Conservation (phyloP, 192 early-diverging fungal species). For the Linnemannia zychae region DNA sequence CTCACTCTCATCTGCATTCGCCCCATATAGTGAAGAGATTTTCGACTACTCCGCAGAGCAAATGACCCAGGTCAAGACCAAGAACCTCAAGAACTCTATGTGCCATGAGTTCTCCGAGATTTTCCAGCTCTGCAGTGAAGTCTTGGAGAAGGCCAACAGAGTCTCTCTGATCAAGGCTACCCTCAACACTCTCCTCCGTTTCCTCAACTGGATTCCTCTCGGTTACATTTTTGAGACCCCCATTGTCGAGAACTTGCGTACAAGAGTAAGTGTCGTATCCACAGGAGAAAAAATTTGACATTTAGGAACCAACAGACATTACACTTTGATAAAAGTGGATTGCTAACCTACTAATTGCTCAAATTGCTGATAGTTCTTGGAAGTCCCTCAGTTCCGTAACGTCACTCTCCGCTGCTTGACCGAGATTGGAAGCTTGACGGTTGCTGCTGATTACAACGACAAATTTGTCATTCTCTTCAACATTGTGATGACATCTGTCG, state of each 20-base stretch:
- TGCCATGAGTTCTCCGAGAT: slow-evolving; percentile 96
- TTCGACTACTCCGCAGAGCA: slow-evolving; percentile 99
- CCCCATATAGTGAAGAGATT: slow-evolving; percentile 91
- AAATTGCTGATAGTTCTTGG: slow-evolving; percentile 78
- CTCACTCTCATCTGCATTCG: slow-evolving; percentile 21
- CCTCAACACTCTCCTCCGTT: slow-evolving; percentile 93
- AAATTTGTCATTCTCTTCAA: slow-evolving; percentile 92
- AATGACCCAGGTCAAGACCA: slow-evolving; percentile 96
- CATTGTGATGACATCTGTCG: slow-evolving; percentile 79
- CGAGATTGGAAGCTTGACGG: slow-evolving; percentile 93
- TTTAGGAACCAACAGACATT: not conserved
- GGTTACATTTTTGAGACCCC: slow-evolving; percentile 98
- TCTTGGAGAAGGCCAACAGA: slow-evolving; percentile 92
- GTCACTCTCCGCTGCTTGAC: slow-evolving; percentile 96
- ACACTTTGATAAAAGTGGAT: not conserved
- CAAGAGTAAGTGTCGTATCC: slow-evolving; percentile 67
- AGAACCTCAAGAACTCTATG: slow-evolving; percentile 95
- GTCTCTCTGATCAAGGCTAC: slow-evolving; percentile 93
- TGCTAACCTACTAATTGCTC: not conserved
- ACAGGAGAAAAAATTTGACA: not conserved
- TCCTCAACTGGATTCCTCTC: slow-evolving; percentile 98
- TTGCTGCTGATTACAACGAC: slow-evolving; percentile 84
- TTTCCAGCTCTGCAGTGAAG: slow-evolving; percentile 94
- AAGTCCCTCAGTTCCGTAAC: slow-evolving; percentile 90
- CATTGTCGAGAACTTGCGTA: slow-evolving; percentile 87